Base-by-base conservation (phyloP, 140 eudicot species). In the Ambrosia hybrid region DNA sequence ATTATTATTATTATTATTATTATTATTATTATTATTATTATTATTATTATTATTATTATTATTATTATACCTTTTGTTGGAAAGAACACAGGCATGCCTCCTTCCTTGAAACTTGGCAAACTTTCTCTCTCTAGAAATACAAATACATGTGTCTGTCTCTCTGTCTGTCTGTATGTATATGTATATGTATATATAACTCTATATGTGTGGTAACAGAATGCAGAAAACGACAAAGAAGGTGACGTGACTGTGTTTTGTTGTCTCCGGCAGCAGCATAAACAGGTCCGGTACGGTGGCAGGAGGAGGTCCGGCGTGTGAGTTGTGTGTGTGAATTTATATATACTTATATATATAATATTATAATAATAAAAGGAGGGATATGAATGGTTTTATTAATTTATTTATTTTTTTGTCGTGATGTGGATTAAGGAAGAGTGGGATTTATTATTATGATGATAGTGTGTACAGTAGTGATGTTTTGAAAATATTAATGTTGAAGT, bases 1-100 rank as follows among this genome's bases (percentile, higher is more conserved):
- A 66, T 79, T 8, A 71, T 12, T 12, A 66, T 79, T 8, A 71
- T 12, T 12, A 66, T 79, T 8, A 71, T 12, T 12, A 66, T 79
- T 8, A 71, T 12, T 12, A 66, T 41, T 41, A 6, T 41, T 8
- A 71, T 12, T 12, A 66, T 79, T 8, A 71, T 12, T 12, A 66
- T 79, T 8, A 71, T 12, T 12, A 66, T 79, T 8, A 71, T 12
- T 12, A 66, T 79, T 8, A 71, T 12, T 12, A 66, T 41, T 41
- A 6, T 41, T 8, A 71, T 12, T 12, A 66, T 79, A 79, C 83
- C 74, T 49, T 63, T 71, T 78, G 83, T 79, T 73, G 73, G 79
- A 70, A 68, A 61, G 76, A 57, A 73, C 59, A 46, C 13, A 71
- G 75, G 78, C 87, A 79, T 82, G 84, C 78, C 71, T 59, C 73